Conservation (phyloP, 371 early-diverging fungal genomes). For the Mucor indicus region DNA sequence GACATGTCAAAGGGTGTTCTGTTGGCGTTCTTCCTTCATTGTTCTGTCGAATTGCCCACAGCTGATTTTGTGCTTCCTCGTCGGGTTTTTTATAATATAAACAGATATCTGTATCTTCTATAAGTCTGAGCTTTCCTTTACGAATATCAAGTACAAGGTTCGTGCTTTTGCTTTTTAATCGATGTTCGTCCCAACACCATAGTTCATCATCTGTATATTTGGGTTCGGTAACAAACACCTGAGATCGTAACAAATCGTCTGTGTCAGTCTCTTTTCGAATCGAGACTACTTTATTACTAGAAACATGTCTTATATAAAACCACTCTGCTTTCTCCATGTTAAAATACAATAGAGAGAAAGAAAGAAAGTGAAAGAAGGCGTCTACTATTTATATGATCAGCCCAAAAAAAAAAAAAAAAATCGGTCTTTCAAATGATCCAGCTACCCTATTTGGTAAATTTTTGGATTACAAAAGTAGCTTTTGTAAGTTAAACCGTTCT, state of each 20-base stretch:
- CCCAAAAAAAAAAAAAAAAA: no score
- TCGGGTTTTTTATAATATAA: conserved; percentile 19
- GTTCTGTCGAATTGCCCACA: conserved; percentile 22
- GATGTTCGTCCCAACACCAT: conserved; percentile 34
- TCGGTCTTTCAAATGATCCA: no score
- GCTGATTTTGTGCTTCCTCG: conserved; percentile 31
- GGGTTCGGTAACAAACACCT: not conserved
- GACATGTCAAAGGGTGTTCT: conserved; percentile 5
- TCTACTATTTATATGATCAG: no score
- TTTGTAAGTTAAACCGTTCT: no score
- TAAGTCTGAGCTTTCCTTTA: conserved; percentile 34
- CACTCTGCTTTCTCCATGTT: no score
- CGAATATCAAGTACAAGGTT: conserved; percentile 36
- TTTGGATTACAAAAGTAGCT: no score
- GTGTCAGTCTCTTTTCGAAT: no score
- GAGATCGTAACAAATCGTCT: not conserved
- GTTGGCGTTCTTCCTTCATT: not conserved
- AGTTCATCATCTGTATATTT: conserved; percentile 8
- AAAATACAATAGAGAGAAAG: no score
- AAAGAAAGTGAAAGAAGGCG: no score
- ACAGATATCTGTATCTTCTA: conserved; percentile 42
- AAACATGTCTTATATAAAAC: not conserved
- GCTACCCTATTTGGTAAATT: no score
- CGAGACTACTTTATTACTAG: not conserved
- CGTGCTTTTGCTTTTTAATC: conserved; percentile 31